Base-by-base conservation (phyloP, 192 early-diverging fungal species). In the Gaertneriomyces semiglobifer region DNA sequence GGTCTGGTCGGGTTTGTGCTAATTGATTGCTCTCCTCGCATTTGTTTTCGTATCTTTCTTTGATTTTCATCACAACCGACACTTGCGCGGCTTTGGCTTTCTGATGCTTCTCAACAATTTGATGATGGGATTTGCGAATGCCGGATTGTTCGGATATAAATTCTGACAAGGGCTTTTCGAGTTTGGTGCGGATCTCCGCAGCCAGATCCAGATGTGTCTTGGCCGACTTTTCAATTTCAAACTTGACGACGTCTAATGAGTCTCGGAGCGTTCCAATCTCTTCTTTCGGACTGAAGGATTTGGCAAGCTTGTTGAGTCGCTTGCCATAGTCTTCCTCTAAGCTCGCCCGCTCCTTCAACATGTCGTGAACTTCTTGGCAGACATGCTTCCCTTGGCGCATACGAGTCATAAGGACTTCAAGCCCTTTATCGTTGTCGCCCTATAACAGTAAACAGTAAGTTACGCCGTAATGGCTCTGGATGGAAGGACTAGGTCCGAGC, bases 291-390 rank as follows among this genome's bases (percentile, higher is more conserved):
- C 61, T 80, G 69, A 84, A 80, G 11, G 56, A 62, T 63, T 82
- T 82, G 4, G 81, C 69, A 8, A 85, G 71, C 60, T 80, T 79
- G 3, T 72, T 50, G 48, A 85, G 48, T n/a, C 77, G 52, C 48
- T 73, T 82, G 11, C 77, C 81, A 53, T 85, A 85, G 10, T 85
- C 82, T 62, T 85, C 82, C 54, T 85, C 84, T 45, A 85, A 84
- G 8, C 69, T 14, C 0, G 76, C 74, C 5, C 82, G 72, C 64
- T 84, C 78, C 51, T 79, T 76, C 7, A 82, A 60, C 66, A 84
- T 40, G 8, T 47, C 51, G 11, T 63, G 62, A n/a, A 84, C 61
- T 58, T 81, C 78, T 39, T 82, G 73, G 16, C 74, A 71, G 10
- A 75, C 66, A 51, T 80, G 77, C 72, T 84, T 84, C 40, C 77